phyloP scores from a whole-genome alignment of 805 yeast species.

The Candida vaughaniae region DNA sequence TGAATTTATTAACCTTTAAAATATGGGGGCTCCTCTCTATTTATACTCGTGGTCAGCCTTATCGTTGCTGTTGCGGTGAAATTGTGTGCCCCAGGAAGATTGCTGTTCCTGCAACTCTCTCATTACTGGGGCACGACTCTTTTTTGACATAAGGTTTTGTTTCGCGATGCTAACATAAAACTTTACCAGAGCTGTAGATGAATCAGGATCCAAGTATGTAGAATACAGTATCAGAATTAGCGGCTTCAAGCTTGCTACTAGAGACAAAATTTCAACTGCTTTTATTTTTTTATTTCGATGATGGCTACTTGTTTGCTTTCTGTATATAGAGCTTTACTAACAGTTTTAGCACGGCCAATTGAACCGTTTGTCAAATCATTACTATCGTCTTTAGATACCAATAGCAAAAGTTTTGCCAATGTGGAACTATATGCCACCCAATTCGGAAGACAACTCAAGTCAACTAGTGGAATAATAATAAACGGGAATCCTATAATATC shows the following conservation, averaged over 20 bases:
- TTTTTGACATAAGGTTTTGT: no score
- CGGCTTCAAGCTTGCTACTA: no score
- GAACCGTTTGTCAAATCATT: constrained; percentile 40
- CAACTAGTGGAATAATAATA: constrained; percentile 51
- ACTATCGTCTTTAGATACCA: constrained; percentile 35
- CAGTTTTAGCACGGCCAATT: constrained; percentile 25
- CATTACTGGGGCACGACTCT: constrained; percentile 2
- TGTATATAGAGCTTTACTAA: no score
- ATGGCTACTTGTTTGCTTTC: no score
- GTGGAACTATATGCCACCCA: constrained; percentile 43
- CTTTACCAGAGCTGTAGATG: constrained; percentile 4
- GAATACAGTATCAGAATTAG: neutral
- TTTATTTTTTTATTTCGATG: no score
- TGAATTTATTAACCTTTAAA: no score
- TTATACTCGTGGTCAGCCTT: constrained; percentile 1
- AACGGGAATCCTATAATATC: constrained; percentile 55
- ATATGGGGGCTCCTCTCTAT: neutral
- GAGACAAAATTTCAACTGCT: no score
- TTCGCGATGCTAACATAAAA: constrained; percentile 1
- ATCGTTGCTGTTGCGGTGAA: constrained; percentile 6
- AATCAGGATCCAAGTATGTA: constrained; percentile 18
- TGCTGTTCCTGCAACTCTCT: no score
- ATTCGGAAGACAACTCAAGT: constrained; percentile 51
- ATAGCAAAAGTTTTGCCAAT: constrained; percentile 27
- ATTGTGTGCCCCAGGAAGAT: no score